Conservation (phyloP, 345 rosid species). For the Odontarrhena argentea region DNA sequence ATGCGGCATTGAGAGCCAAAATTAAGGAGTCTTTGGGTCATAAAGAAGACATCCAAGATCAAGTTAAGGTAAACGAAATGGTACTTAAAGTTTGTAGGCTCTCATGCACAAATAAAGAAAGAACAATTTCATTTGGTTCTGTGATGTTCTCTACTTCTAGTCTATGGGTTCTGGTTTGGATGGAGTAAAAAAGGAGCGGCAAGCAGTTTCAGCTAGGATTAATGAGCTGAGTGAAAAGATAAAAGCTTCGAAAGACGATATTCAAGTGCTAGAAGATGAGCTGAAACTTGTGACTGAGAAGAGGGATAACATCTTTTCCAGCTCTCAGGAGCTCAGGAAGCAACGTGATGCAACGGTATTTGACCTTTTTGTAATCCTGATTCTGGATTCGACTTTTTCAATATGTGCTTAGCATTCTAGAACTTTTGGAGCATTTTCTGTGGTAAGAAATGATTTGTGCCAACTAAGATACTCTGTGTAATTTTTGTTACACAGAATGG, state of each 20-base stretch:
- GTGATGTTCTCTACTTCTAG: slow-evolving; percentile 42
- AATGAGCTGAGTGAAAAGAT: slow-evolving; percentile 49
- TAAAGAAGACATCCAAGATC: slow-evolving; percentile 75
- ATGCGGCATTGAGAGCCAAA: slow-evolving; percentile 65
- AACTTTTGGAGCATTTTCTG: neutral
- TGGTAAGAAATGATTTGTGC: too few species aligned
- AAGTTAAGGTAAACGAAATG: slow-evolving; percentile 70
- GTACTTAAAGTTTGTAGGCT: neutral
- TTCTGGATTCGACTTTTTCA: too few species aligned
- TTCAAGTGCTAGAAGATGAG: slow-evolving; percentile 55
- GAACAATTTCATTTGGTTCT: slow-evolving; percentile 6
- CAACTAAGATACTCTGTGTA: neutral
- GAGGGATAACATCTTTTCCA: slow-evolving; percentile 56
- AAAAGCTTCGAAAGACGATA: slow-evolving; percentile 50
- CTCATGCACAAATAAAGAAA: neutral
- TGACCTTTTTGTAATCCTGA: neutral
- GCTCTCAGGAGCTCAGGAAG: slow-evolving; percentile 55
- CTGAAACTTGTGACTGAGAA: slow-evolving; percentile 48
- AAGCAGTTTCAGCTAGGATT: slow-evolving; percentile 58
- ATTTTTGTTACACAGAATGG: slow-evolving; percentile 51
- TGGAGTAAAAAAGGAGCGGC: slow-evolving; percentile 78
- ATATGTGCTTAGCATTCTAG: too few species aligned
- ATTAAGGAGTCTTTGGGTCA: slow-evolving; percentile 79
- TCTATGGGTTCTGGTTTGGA: slow-evolving; percentile 75
- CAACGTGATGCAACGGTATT: slow-evolving; percentile 64